These are phyloP conservation scores for Annulohypoxylon moriforme DNA, from an alignment of 495 filamentous ascomycete species.

Conservation along the genomic window DNA sequence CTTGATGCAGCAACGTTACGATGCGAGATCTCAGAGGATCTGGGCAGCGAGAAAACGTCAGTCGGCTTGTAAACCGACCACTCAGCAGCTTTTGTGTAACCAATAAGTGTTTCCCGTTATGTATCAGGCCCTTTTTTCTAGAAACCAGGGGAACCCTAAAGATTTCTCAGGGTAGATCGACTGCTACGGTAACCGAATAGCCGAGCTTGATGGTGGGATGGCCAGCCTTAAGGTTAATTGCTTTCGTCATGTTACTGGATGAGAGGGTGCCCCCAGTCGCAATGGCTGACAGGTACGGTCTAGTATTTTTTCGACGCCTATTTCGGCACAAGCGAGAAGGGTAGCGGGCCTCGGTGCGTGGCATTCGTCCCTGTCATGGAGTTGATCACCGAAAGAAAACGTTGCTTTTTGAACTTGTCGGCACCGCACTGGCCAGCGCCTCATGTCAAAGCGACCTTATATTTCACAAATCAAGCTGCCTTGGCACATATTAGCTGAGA, in stretches of 20 bases:
- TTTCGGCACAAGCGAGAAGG: slow-evolving; percentile 41
- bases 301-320: slow-evolving; percentile 42
- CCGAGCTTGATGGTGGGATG: slow-evolving; percentile 38
- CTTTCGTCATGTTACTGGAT: slow-evolving; percentile 16
- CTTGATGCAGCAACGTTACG: slow-evolving; percentile 44
- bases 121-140: slow-evolving; percentile 29
- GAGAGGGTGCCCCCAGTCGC: neutral
- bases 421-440: slow-evolving; percentile 36
- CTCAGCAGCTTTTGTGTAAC: slow-evolving; percentile 36
- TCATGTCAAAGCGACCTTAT: slow-evolving; percentile 32
- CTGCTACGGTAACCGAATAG: slow-evolving; percentile 38
- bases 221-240: slow-evolving; percentile 41
- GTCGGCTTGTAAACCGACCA: slow-evolving; percentile 32
- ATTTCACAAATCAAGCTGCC: slow-evolving; percentile 17
- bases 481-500: slow-evolving; percentile 36
- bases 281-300: slow-evolving; percentile 18
- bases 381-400: slow-evolving; percentile 33
- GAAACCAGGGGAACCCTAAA: slow-evolving; percentile 36
- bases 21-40: slow-evolving; percentile 41
- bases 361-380: slow-evolving; percentile 34
- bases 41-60: slow-evolving; percentile 37
- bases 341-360: slow-evolving; percentile 31
- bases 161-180: slow-evolving; percentile 38
- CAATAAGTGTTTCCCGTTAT: slow-evolving; percentile 32
- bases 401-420: slow-evolving; percentile 47